phyloP scores from a whole-genome alignment of 1,284 basidiomycete genomes.

The Gomphus bonarii region DNA sequence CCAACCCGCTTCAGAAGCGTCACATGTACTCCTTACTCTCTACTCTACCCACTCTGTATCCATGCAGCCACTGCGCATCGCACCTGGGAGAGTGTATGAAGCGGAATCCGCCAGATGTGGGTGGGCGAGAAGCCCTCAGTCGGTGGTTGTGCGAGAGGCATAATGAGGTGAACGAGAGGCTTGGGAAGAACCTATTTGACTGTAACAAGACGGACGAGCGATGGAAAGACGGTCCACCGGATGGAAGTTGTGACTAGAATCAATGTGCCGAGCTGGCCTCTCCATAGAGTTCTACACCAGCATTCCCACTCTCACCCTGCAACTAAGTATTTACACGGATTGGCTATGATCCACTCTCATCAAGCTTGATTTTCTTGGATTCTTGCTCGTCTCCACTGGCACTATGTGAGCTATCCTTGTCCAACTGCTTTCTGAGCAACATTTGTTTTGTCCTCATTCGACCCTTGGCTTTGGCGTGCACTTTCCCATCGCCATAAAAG shows the following conservation, averaged over 20 bases:
- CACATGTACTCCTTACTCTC: slow-evolving; percentile 75
- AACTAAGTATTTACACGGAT: no score
- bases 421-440: slow-evolving; percentile 1
- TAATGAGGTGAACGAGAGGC: slow-evolving; percentile 80
- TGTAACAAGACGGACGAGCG: slow-evolving; percentile 75
- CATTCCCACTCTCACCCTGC: no score
- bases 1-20: slow-evolving; percentile 59
- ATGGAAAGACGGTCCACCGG: slow-evolving; percentile 84
- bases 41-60: slow-evolving; percentile 75
- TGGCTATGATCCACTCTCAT: background rate
- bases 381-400: background rate
- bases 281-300: no score
- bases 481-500: slow-evolving; percentile 15
- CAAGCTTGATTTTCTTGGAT: slow-evolving; percentile 3
- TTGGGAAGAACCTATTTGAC: slow-evolving; percentile 78
- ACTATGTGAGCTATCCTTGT: background rate
- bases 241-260: slow-evolving; percentile 76
- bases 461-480: slow-evolving; percentile 34
- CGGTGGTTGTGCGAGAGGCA: slow-evolving; percentile 86
- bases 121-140: slow-evolving; percentile 56
- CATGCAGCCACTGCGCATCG: slow-evolving; percentile 75
- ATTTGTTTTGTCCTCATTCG: slow-evolving; percentile 39
- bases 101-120: slow-evolving; percentile 63
- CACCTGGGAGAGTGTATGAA: slow-evolving; percentile 68
- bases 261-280: background rate